Conservation (phyloP, 768 basidiomycete genomes). For the Boletus barrowsii region DNA sequence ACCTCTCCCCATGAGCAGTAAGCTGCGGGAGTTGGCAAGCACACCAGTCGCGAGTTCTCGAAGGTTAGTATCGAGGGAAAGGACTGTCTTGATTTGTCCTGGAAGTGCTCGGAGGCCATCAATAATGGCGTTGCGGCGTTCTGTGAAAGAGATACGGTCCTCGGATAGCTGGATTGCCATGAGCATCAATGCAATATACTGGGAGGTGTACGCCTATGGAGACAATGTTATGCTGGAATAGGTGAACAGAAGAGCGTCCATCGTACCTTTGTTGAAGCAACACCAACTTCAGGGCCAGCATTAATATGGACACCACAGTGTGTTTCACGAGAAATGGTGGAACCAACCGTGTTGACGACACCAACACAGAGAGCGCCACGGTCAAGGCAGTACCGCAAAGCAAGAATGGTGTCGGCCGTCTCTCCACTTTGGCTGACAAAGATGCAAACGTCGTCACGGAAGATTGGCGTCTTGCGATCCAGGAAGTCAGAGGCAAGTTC, state of each 20-base stretch:
- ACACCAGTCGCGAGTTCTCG: constrained; percentile 84
- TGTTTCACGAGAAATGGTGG: constrained; percentile 95
- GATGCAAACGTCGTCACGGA: constrained; percentile 96
- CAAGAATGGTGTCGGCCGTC: constrained; percentile 97
- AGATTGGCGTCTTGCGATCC: constrained; percentile 98
- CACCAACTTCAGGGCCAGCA: constrained; percentile 97
- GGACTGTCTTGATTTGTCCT: constrained; percentile 80
- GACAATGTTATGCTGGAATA: background rate
- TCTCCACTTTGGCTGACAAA: constrained; percentile 98
- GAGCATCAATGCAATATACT: constrained; percentile 97
- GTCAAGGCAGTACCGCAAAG: constrained; percentile 94
- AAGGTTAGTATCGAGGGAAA: constrained; percentile 71
- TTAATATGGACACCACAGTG: constrained; percentile 99
- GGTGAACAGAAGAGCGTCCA: background rate
- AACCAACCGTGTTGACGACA: constrained; percentile 98
- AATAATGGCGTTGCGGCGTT: constrained; percentile 91
- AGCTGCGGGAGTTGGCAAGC: constrained; percentile 72
- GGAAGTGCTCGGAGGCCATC: constrained; percentile 90
- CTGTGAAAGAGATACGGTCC: constrained; percentile 90
- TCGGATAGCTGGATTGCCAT: constrained; percentile 98
- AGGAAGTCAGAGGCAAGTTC: constrained; percentile 98
- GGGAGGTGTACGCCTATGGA: constrained; percentile 89
- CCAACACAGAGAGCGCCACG: constrained; percentile 95
- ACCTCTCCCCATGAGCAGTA: constrained; percentile 96
- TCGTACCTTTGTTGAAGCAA: constrained; percentile 91